phyloP scores from a whole-genome alignment of 2,329 filamentous ascomycete species.

The Colletotrichum lentis region DNA sequence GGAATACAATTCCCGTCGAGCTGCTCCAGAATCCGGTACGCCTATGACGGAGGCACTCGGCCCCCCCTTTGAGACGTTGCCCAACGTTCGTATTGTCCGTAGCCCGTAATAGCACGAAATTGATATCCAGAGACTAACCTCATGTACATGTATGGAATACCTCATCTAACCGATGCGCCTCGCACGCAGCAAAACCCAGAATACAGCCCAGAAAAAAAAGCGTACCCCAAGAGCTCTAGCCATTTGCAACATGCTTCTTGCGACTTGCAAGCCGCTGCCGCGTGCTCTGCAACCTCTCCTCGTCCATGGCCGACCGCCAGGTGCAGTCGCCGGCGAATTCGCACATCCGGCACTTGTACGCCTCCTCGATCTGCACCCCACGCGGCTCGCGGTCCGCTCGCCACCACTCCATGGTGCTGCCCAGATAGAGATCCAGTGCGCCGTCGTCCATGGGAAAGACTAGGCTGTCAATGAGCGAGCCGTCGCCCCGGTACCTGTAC shows the following conservation, averaged over 20 bases:
- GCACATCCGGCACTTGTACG: conserved; percentile 86
- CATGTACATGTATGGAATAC: background rate
- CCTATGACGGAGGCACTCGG: no score
- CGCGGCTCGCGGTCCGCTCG: conserved; percentile 74
- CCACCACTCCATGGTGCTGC: conserved; percentile 86
- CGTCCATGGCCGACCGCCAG: conserved; percentile 78
- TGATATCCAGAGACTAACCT: conserved; percentile 2
- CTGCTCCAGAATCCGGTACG: no score
- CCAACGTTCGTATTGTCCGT: background rate
- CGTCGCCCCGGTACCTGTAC: conserved; percentile 62
- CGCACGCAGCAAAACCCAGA: background rate
- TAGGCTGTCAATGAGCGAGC: conserved; percentile 61
- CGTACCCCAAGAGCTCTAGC: background rate
- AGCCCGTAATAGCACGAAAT: background rate
- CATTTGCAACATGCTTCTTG: conserved; percentile 8
- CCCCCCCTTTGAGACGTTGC: no score
- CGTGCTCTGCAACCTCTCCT: conserved; percentile 53
- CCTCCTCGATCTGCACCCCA: conserved; percentile 84
- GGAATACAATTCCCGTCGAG: conserved; percentile 17
- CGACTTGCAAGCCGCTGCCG: conserved; percentile 19
- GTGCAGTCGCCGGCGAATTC: conserved; percentile 82
- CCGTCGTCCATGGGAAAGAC: conserved; percentile 73
- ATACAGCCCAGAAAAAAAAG: no score
- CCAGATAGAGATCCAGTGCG: conserved; percentile 71
- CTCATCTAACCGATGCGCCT: conserved; percentile 1